phyloP scores from a whole-genome alignment of 1,139 yeast genomes.

The Saccharomyces pastorianus region DNA sequence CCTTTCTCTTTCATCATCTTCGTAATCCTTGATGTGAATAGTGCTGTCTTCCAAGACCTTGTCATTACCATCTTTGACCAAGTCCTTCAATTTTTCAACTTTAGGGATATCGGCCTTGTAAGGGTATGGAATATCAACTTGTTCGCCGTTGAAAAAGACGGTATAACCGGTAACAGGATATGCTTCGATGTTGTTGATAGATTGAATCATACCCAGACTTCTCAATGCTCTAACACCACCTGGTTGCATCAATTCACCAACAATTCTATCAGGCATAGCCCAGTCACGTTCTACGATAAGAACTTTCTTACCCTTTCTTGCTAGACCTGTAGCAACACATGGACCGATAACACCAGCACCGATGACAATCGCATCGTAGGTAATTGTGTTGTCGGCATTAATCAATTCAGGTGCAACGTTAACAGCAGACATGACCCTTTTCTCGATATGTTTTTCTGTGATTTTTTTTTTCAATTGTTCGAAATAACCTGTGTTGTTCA shows the following conservation, averaged over 20 bases:
- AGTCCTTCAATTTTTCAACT: slow-evolving; percentile 44
- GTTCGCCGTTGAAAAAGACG: slow-evolving; percentile 53
- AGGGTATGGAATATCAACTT: slow-evolving; percentile 64
- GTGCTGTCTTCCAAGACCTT: slow-evolving; percentile 44
- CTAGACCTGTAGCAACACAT: slow-evolving; percentile 80
- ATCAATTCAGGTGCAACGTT: slow-evolving; percentile 9
- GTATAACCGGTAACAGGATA: slow-evolving; percentile 73
- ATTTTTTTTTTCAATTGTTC: background rate
- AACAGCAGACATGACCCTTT: slow-evolving; percentile 6
- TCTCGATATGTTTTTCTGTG: background rate
- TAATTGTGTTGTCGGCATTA: slow-evolving; percentile 25
- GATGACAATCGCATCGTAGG: slow-evolving; percentile 40
- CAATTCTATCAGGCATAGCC: slow-evolving; percentile 88
- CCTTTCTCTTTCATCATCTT: slow-evolving; percentile 50
- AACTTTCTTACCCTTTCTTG: slow-evolving; percentile 73
- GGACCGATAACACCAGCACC: slow-evolving; percentile 99
- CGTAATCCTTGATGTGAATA: slow-evolving; percentile 45
- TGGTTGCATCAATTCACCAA: slow-evolving; percentile 95
- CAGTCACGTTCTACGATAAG: slow-evolving; percentile 79
- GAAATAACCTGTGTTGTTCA: background rate
- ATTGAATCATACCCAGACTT: slow-evolving; percentile 72
- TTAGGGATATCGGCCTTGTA: slow-evolving; percentile 44
- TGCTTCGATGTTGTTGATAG: slow-evolving; percentile 78
- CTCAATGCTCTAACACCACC: slow-evolving; percentile 79
- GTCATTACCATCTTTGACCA: slow-evolving; percentile 50